Evolutionary conservation across 257 asterid genomes (phyloP).

Genomic region (Solanum infundibuliforme): DNA sequence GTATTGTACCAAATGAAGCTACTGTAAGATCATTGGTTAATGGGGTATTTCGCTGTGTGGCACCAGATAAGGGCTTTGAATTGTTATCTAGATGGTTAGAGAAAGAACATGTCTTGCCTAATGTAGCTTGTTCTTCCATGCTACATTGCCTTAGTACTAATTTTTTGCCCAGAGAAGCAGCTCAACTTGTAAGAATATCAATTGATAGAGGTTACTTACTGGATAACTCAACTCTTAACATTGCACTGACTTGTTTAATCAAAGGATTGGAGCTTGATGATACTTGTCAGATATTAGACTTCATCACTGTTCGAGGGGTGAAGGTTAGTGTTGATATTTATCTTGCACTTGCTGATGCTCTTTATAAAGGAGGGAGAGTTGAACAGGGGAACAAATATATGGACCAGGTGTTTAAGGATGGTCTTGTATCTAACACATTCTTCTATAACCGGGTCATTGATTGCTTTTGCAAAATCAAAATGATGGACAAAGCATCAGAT

Average conservation of each 20-base stretch:
- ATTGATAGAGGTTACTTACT: constrained; percentile 50
- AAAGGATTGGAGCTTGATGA: constrained; percentile 56
- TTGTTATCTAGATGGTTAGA: constrained; percentile 48
- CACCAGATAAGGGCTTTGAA: constrained; percentile 43
- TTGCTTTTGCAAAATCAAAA: constrained; percentile 71
- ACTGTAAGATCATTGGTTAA: constrained; percentile 70
- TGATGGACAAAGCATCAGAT: constrained; percentile 51
- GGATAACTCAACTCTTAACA: constrained; percentile 45
- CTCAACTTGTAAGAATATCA: constrained; percentile 36
- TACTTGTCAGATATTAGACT: constrained; percentile 48
- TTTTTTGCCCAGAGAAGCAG: constrained; percentile 36
- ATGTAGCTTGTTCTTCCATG: constrained; percentile 49
- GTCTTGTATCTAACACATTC: constrained; percentile 36
- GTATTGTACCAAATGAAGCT: constrained; percentile 64
- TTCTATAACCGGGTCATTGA: constrained; percentile 66
- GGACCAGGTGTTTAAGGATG: constrained; percentile 32
- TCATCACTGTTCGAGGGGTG: constrained; percentile 30
- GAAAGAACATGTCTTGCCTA: constrained; percentile 43
- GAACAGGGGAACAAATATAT: constrained; percentile 47
- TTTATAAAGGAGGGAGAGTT: constrained; percentile 43
- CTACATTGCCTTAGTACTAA: constrained; percentile 42
- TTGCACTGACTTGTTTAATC: constrained; percentile 47
- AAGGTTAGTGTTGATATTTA: constrained; percentile 42
- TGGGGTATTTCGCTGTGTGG: constrained; percentile 55
- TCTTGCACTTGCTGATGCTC: constrained; percentile 46